Evolutionary conservation across 1,139 yeast genomes (phyloP), one percentile per base, ranked within the genome.

Genomic region (Spencermartinsiella ligniputridi): DNA sequence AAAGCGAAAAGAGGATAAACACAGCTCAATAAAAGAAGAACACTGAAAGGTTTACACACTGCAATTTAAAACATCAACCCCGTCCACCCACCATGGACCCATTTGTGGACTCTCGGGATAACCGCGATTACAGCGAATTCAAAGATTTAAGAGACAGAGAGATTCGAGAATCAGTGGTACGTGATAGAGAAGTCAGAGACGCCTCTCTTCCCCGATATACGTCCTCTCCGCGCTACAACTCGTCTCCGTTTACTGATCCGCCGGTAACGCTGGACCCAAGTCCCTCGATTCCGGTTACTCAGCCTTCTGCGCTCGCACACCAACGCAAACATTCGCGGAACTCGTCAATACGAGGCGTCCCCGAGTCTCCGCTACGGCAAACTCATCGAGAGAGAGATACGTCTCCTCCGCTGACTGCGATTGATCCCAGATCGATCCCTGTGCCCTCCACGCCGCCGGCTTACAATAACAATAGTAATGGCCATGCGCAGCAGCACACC

Each of bases 241-340:
- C 32, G 8, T 27, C 32, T 9, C 32, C 32, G 32, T 27, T 27
- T n/a, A 15, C 15, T 9, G 32, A 27, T 15, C 32, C 32, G 6
- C 32, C 32, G 15, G 32, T 6, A 9, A 15, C 32, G 15, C n/a
- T 27, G 32, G 32, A 27, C 32, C 13, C 32, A 11, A 16, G 29
- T 11, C 20, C 40, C 6, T 12, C 40, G 17, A 39, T 39, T n/a
- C 42, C 42, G 15, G 29, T 30, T 5, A 20, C 40, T 8, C 44
- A 41, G 20, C 36, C 44, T 3, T 41, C 44, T 3, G 35, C 44
- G 9, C 22, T 41, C 17, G 40, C 44, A 21, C 44, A 41, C 22
- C 40, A 41, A 33, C 37, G 44, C n/a, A 20, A 36, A 11, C 41
- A 42, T n/a, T 41, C 44, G 6, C 30, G 40, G 37, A 35, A 16